A percentile compares a stretch with the other conserved stretches of the same genome.
These are phyloP conservation scores for Puya raimondii DNA, from an alignment of 176 grass and related monocot genomes.

Conservation along the genomic window DNA sequence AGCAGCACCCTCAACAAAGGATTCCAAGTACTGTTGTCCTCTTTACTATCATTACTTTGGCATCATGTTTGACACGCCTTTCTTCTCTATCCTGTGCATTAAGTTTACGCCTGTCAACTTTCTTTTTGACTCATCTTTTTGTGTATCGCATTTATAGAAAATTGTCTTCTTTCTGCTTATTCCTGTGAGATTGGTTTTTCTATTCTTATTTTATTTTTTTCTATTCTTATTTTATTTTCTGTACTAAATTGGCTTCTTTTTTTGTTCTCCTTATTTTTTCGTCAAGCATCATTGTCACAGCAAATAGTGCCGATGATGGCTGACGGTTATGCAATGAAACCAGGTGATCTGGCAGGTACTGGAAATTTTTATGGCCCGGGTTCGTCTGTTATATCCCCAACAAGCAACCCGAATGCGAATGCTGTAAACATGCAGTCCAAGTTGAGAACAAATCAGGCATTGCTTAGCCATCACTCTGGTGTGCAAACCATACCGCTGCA, in stretches of 20 bases:
- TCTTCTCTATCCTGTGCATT: slow-evolving; percentile 20
- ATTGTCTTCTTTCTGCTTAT: background rate
- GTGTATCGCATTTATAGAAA: background rate
- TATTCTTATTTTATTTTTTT: slow-evolving; percentile 2
- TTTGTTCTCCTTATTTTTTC: background rate
- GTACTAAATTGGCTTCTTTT: background rate
- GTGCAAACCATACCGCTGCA: slow-evolving; percentile 65
- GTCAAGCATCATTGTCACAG: slow-evolving; percentile 34
- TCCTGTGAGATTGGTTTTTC: background rate
- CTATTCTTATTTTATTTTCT: no score
- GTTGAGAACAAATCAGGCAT: slow-evolving; percentile 51
- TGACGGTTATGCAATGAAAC: slow-evolving; percentile 23
- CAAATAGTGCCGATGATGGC: slow-evolving; percentile 19
- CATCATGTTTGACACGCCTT: background rate
- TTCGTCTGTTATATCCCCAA: slow-evolving; percentile 53
- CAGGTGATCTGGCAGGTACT: slow-evolving; percentile 45
- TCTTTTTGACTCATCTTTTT: background rate
- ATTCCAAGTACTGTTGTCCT: slow-evolving; percentile 58
- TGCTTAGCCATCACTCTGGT: slow-evolving; percentile 53
- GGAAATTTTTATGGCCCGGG: slow-evolving; percentile 55
- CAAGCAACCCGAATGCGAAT: slow-evolving; percentile 48
- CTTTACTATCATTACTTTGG: slow-evolving; percentile 4
- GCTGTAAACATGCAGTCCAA: slow-evolving; percentile 56
- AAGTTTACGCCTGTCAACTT: slow-evolving; percentile 6
- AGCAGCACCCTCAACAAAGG: slow-evolving; percentile 60